phyloP scores from a whole-genome alignment of 1,284 basidiomycete species.

The Coniophora puteana region DNA sequence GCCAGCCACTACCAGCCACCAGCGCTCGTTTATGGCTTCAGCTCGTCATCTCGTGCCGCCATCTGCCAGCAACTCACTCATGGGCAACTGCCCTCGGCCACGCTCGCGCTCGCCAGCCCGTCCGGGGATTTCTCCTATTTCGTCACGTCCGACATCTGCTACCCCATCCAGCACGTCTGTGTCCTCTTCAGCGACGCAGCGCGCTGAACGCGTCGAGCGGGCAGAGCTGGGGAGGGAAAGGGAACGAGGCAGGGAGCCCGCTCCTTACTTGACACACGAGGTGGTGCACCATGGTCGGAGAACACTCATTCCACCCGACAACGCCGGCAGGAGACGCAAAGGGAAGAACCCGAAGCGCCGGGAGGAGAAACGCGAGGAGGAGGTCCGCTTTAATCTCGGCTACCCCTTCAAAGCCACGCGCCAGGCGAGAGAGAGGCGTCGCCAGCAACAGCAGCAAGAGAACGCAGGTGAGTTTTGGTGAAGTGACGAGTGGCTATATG shows the following conservation, averaged over 20 bases:
- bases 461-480: slow-evolving; percentile 21
- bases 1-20: too few species aligned
- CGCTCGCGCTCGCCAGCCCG: too few species aligned
- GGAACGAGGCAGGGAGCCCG: slow-evolving; percentile 9
- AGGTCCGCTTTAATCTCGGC: slow-evolving; percentile 30
- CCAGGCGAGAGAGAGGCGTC: slow-evolving; percentile 18
- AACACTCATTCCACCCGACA: slow-evolving; percentile 49
- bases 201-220: too few species aligned
- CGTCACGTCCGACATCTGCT: too few species aligned
- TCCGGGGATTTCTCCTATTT: too few species aligned
- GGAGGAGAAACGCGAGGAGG: slow-evolving; percentile 33
- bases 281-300: slow-evolving; percentile 52
- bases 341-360: slow-evolving; percentile 30
- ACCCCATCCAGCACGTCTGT: too few species aligned
- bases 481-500: slow-evolving; percentile 3
- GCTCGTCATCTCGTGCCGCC: too few species aligned
- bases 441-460: slow-evolving; percentile 22
- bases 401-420: slow-evolving; percentile 23
- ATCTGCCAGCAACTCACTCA: too few species aligned
- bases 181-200: too few species aligned
- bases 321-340: slow-evolving; percentile 49
- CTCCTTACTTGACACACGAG: slow-evolving; percentile 56
- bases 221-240: too few species aligned
- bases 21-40: too few species aligned
- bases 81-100: too few species aligned